Evolutionary conservation across 2,329 filamentous ascomycete species (phyloP).

Genomic region (Diaporthe sp.): DNA sequence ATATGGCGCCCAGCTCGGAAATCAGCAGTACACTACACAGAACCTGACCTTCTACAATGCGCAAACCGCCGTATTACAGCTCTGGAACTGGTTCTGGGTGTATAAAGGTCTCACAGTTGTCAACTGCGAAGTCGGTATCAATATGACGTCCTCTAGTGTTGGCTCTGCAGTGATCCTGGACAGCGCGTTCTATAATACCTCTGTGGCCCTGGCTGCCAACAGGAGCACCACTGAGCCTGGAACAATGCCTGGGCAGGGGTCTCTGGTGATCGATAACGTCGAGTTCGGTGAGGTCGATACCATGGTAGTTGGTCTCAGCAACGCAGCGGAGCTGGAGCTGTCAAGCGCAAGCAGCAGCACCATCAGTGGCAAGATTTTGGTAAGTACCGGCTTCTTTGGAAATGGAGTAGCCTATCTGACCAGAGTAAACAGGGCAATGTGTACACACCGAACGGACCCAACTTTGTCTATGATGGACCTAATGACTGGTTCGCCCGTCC

Average conservation of each 20-base stretch:
- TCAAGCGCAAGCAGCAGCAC: neutral
- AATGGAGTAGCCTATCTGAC: neutral
- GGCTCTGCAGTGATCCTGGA: slow-evolving; percentile 83
- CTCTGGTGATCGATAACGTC: slow-evolving; percentile 59
- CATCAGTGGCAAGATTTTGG: neutral
- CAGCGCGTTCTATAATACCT: slow-evolving; percentile 75
- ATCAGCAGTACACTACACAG: slow-evolving; percentile 78
- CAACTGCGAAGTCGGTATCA: slow-evolving; percentile 73
- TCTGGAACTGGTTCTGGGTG: slow-evolving; percentile 83
- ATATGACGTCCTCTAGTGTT: slow-evolving; percentile 74
- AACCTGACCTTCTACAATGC: slow-evolving; percentile 75
- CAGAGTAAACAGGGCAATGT: slow-evolving; percentile 67
- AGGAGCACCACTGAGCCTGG: slow-evolving; percentile 48
- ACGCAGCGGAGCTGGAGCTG: neutral
- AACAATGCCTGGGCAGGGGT: slow-evolving; percentile 54
- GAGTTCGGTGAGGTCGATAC: neutral
- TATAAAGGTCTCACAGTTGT: slow-evolving; percentile 75
- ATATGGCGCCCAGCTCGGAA: slow-evolving; percentile 70
- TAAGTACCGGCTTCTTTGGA: neutral
- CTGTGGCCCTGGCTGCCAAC: slow-evolving; percentile 76
- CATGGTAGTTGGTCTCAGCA: neutral
- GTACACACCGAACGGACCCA: slow-evolving; percentile 63
- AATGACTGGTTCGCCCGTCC: slow-evolving; percentile 62
- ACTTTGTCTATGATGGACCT: slow-evolving; percentile 61
- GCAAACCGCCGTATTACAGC: slow-evolving; percentile 75